Conservation (phyloP, 768 basidiomycete genomes). For the Russula sp. region DNA sequence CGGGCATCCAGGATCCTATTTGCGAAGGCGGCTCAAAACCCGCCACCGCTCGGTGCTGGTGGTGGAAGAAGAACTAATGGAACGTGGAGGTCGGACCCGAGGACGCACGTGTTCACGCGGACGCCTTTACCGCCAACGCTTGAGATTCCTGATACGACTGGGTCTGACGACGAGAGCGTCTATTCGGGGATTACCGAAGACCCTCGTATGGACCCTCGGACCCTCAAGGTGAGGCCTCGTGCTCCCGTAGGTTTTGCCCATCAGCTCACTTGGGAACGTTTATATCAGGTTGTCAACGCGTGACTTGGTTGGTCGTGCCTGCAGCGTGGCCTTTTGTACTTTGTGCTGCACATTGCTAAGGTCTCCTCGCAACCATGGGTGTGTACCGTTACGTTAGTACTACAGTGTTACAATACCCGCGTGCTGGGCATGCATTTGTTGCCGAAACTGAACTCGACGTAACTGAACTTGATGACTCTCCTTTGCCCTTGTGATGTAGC, state of each 20-base stretch:
- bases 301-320: neutral
- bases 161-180: no score
- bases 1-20: neutral
- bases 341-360: neutral
- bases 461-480: neutral
- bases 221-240: conserved; percentile 12
- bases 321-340: neutral
- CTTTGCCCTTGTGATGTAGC: neutral
- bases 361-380: neutral
- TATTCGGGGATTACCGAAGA: no score
- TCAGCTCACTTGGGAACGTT: neutral
- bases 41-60: neutral
- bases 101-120: neutral
- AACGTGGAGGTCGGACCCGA: neutral
- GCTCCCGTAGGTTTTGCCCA: neutral
- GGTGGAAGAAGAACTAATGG: neutral
- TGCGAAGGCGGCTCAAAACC: neutral
- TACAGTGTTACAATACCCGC: neutral
- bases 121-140: neutral
- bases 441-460: neutral
- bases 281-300: conserved; percentile 16
- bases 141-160: neutral
- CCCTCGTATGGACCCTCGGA: neutral
- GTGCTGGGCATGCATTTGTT: neutral
- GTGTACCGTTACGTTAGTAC: neutral